Conservation (phyloP, 768 basidiomycete species). For the Mycena epipterygia region DNA sequence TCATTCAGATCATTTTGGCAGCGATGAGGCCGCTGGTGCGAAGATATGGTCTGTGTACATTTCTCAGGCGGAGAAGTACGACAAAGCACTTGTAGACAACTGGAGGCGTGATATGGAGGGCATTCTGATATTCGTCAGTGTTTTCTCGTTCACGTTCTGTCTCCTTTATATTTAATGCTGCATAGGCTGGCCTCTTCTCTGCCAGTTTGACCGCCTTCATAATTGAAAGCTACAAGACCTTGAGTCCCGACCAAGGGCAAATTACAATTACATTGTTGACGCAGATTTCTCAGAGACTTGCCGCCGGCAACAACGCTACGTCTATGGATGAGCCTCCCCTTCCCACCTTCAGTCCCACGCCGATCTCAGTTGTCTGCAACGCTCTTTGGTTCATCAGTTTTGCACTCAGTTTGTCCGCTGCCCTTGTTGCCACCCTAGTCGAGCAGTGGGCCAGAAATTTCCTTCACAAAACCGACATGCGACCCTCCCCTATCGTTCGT, state of each 20-base stretch:
- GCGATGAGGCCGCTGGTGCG: too few relatives aligned
- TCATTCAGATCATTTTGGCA: too few relatives aligned
- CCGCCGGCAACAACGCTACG: background rate
- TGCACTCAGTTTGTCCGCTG: background rate
- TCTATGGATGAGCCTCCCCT: too few relatives aligned
- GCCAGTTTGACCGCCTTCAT: constrained; percentile 1
- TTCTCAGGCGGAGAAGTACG: background rate
- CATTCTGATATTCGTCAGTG: background rate
- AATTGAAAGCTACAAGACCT: background rate
- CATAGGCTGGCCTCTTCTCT: background rate
- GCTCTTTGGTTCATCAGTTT: too few relatives aligned
- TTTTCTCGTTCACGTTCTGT: background rate
- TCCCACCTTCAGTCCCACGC: too few relatives aligned
- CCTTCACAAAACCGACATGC: background rate
- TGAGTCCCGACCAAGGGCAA: background rate
- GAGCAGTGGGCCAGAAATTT: background rate
- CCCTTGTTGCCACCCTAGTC: background rate
- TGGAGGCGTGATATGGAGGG: background rate
- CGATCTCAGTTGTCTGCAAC: too few relatives aligned
- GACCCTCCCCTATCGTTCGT: background rate
- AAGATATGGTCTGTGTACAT: too few relatives aligned
- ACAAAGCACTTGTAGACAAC: background rate
- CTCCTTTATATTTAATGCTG: background rate
- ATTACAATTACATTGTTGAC: background rate
- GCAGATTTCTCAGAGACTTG: background rate